These are phyloP conservation scores for Lepiota brunneoincarnata DNA, from an alignment of 768 basidiomycete species.

Conservation along the genomic window DNA sequence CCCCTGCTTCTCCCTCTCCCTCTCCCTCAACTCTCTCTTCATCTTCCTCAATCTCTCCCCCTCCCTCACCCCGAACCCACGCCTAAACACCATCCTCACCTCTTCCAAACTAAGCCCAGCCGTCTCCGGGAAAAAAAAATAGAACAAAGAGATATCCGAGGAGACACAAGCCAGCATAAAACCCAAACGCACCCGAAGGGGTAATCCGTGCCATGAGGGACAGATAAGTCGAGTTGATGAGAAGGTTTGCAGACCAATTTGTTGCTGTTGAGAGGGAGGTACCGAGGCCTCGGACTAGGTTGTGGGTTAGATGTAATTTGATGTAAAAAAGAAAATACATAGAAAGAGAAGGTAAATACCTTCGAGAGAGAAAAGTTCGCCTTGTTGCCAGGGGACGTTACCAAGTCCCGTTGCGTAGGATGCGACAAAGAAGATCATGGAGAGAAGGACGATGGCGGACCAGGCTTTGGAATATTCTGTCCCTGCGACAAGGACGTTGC, in stretches of 20 bases:
- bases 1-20: constrained; percentile 18
- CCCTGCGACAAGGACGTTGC: constrained; percentile 57
- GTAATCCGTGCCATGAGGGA: constrained; percentile 74
- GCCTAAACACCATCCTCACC: constrained; percentile 57
- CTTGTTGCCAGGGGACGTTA: constrained; percentile 86
- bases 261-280: constrained; percentile 72
- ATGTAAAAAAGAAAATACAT: too few relatives aligned
- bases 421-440: constrained; percentile 84
- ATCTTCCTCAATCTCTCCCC: constrained; percentile 46
- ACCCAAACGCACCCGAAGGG: constrained; percentile 72
- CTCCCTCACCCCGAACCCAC: constrained; percentile 49
- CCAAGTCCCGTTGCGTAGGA: constrained; percentile 80
- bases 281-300: constrained; percentile 69
- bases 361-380: constrained; percentile 78
- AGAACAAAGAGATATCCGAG: constrained; percentile 69
- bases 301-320: neutral
- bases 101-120: constrained; percentile 71
- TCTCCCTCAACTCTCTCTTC: constrained; percentile 41
- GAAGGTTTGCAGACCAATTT: constrained; percentile 76
- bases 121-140: constrained; percentile 77
- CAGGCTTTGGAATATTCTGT: constrained; percentile 55
- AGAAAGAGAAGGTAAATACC: constrained; percentile 33
- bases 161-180: constrained; percentile 73
- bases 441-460: constrained; percentile 67
- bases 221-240: constrained; percentile 79